Percentiles rank a stretch among this genome's conserved stretches.
Conservation (phyloP, 441 rosid genomes). For the Jatropha podagrica region DNA sequence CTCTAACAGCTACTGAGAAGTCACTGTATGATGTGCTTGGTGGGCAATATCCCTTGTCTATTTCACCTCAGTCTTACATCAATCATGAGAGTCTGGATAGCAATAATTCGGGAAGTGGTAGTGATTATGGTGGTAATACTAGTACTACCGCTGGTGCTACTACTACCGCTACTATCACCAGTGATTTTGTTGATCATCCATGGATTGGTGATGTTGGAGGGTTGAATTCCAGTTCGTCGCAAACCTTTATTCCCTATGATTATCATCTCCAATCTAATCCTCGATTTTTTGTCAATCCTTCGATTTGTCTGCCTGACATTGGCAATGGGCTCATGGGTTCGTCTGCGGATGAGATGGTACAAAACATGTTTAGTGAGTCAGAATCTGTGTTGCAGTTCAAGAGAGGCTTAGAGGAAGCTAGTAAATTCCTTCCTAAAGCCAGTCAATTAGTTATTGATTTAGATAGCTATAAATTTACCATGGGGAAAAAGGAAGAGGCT, state of each 20-base stretch:
- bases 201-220: constrained; percentile 33
- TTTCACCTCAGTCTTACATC: constrained; percentile 24
- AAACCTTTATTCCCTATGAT: constrained; percentile 25
- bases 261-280: constrained; percentile 16
- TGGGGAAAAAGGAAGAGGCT: constrained; percentile 11
- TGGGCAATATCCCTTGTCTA: constrained; percentile 36
- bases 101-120: constrained; percentile 28
- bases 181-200: constrained; percentile 24
- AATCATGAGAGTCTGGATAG: constrained; percentile 34
- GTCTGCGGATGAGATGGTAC: constrained; percentile 32
- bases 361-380: constrained; percentile 36
- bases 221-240: constrained; percentile 27
- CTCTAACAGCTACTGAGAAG: constrained; percentile 62
- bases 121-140: constrained; percentile 31
- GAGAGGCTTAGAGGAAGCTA: constrained; percentile 63
- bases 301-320: constrained; percentile 4
- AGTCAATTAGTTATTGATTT: constrained; percentile 15
- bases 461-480: constrained; percentile 24
- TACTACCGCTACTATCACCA: constrained; percentile 6
- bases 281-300: constrained; percentile 18
- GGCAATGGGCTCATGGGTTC: constrained; percentile 24
- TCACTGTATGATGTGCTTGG: constrained; percentile 61
- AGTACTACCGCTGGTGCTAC: constrained; percentile 17
- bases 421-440: constrained; percentile 49
- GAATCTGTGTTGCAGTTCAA: constrained; percentile 51